Evolutionary conservation across 2,329 filamentous ascomycete genomes (phyloP).

Genomic region (Cordyceps cateniannulata): DNA sequence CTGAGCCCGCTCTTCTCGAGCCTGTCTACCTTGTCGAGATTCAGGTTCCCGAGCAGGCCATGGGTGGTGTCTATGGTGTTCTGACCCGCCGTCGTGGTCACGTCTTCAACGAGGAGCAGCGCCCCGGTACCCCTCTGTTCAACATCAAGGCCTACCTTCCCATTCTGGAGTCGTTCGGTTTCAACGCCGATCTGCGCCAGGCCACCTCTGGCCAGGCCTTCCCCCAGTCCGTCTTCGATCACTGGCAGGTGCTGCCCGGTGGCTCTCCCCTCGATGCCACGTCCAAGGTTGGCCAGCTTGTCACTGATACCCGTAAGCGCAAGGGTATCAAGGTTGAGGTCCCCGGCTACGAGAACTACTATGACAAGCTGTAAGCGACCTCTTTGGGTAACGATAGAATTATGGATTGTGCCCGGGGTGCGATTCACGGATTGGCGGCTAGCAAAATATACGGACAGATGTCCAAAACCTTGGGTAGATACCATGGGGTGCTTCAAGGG

Average conservation of each 20-base stretch:
- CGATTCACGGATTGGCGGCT: slow-evolving; percentile 34
- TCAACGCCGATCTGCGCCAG: slow-evolving; percentile 93
- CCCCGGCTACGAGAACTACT: slow-evolving; percentile 94
- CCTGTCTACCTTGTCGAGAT: slow-evolving; percentile 99
- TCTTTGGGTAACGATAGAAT: slow-evolving; percentile 38
- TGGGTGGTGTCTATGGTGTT: slow-evolving; percentile 99
- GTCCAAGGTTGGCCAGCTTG: slow-evolving; percentile 75
- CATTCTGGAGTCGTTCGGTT: slow-evolving; percentile 97
- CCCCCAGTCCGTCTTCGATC: slow-evolving; percentile 97
- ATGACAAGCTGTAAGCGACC: slow-evolving; percentile 89
- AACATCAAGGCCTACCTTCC: slow-evolving; percentile 97
- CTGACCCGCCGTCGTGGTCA: slow-evolving; percentile 96
- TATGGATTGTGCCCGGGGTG: slow-evolving; percentile 37
- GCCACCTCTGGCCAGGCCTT: slow-evolving; percentile 96
- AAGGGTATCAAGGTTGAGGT: slow-evolving; percentile 99
- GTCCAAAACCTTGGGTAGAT: slow-evolving; percentile 22
- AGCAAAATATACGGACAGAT: slow-evolving; percentile 25
- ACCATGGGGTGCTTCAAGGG: slow-evolving; percentile 17
- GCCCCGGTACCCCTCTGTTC: slow-evolving; percentile 97
- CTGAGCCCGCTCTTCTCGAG: slow-evolving; percentile 86
- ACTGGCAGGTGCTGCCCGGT: slow-evolving; percentile 95
- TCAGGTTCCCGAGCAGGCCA: slow-evolving; percentile 95
- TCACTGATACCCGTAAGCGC: slow-evolving; percentile 90
- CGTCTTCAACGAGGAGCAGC: slow-evolving; percentile 98
- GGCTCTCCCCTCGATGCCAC: slow-evolving; percentile 81